Evolutionary conservation across 768 basidiomycete genomes (phyloP), one percentile per base, ranked within the genome.

Genomic region (Pleurotus tuoliensis): DNA sequence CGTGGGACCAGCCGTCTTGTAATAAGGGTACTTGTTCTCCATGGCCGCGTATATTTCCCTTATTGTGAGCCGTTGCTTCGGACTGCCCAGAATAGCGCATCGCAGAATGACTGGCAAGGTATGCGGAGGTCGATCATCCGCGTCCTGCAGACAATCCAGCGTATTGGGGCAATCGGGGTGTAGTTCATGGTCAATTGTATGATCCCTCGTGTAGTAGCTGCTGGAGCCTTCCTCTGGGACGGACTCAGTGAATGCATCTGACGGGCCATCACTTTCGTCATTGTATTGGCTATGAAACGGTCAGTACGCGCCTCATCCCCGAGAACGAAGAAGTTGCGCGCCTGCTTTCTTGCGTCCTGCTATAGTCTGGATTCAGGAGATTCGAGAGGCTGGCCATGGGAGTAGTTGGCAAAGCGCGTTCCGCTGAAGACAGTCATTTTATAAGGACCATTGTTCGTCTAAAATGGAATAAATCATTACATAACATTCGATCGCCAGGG

Each of bases 31-130:
- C 70, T 92, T 92, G 30, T 80, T 79, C 73, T 92, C 90, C 88
- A 92, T 92, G 15, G 88, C 86, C 8, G 87, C 87, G 63, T 92
- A 92, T 57, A 92, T 92, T 64, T 92, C 90, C 47, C 90, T 79
- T 63, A 92, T 91, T 11, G 90, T 92, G 25, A 92, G 75, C 20
- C 89, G 82, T 64, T 86, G 83, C 60, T 82, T 82, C 8, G 84
- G 77, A 65, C 87, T 88, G 40, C 90, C 90, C 47, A 92, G 74
- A 63, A 92, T 92, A 24, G 90, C 87, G 63, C 90, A 92, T 27
- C 90, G 85, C 49, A 92, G 76, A 67, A 92, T 92, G 57, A 92
- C 86, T 20, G 90, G 90, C 44, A 92, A 81, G 9, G 90, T 92
- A 63, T 92, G 90, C 61, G 91, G 89, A 53, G 90, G 90, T 60